phyloP scores from a whole-genome alignment of 225 moss, liverwort and hornwort species.

The Sphagnum tenellum region DNA sequence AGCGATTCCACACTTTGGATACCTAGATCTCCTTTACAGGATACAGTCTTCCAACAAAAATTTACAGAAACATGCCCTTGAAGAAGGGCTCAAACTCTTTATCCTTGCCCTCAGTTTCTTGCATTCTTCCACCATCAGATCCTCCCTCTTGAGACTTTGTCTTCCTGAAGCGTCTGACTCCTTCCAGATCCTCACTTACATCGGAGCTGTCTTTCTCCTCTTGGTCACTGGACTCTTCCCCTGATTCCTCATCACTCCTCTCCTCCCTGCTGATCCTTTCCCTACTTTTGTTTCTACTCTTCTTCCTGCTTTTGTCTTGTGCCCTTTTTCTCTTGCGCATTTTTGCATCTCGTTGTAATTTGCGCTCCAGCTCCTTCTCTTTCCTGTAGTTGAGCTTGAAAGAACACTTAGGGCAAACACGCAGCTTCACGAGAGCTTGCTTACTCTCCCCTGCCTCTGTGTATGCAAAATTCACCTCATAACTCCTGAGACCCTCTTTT shows the following conservation, averaged over 20 bases:
- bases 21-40: no score
- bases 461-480: slow-evolving; percentile 99
- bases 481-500: slow-evolving; percentile 79
- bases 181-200: slow-evolving; percentile 18
- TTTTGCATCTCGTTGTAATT: slow-evolving; percentile 44
- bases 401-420: slow-evolving; percentile 86
- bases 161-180: slow-evolving; percentile 26
- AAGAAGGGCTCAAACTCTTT: slow-evolving; percentile 80
- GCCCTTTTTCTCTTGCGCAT: slow-evolving; percentile 40
- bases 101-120: slow-evolving; percentile 30
- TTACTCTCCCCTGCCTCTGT: slow-evolving; percentile 80
- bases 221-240: slow-evolving; percentile 10
- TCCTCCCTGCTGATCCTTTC: background rate
- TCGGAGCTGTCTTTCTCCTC: slow-evolving; percentile 26
- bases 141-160: slow-evolving; percentile 2
- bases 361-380: slow-evolving; percentile 67
- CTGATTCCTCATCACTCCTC: slow-evolving; percentile 3
- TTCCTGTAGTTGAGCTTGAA: slow-evolving; percentile 86
- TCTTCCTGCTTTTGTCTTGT: slow-evolving; percentile 23
- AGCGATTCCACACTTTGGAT: no score
- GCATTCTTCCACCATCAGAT: slow-evolving; percentile 2
- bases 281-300: slow-evolving; percentile 7
- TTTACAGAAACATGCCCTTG: slow-evolving; percentile 81
- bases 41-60: no score
- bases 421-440: slow-evolving; percentile 91